Evolutionary conservation across 169 alveolate species (phyloP).

Genomic region (Plasmodium gallinaceum): DNA sequence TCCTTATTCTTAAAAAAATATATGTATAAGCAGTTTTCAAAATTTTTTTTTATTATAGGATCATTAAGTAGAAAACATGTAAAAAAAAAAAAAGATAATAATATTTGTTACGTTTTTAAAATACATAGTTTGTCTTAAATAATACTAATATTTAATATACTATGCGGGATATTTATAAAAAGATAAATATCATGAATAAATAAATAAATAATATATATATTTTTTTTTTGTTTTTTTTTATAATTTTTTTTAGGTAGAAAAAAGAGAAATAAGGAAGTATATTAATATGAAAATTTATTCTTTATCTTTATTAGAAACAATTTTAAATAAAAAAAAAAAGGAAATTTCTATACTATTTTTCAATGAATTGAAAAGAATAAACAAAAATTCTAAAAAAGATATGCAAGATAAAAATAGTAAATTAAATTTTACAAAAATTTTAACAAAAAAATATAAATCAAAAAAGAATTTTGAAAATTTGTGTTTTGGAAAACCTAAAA

Average conservation of each 20-base stretch:
- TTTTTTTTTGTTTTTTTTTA: not conserved
- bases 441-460: constrained; percentile 18
- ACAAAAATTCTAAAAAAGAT: not conserved
- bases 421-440: not conserved
- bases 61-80: constrained; percentile 27
- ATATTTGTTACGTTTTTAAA: not conserved
- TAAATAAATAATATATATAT: not conserved
- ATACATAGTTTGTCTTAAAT: not conserved
- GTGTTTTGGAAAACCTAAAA: constrained; percentile 74
- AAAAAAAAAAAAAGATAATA: not conserved
- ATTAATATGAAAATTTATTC: constrained; percentile 44
- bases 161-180: too few species aligned
- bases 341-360: not conserved
- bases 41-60: constrained; percentile 36
- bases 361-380: not conserved
- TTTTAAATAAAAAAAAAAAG: constrained; percentile 1
- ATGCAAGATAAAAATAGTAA: not conserved
- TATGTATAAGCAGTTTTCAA: constrained; percentile 14
- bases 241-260: constrained; percentile 21
- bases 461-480: constrained; percentile 1
- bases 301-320: constrained; percentile 23
- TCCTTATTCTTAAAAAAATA: constrained; percentile 51
- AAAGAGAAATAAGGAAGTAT: constrained; percentile 30
- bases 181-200: not conserved
- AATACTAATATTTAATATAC: too few species aligned